These are phyloP conservation scores for Arthonia radiata DNA, from an alignment of 495 filamentous ascomycete genomes.

Conservation along the genomic window DNA sequence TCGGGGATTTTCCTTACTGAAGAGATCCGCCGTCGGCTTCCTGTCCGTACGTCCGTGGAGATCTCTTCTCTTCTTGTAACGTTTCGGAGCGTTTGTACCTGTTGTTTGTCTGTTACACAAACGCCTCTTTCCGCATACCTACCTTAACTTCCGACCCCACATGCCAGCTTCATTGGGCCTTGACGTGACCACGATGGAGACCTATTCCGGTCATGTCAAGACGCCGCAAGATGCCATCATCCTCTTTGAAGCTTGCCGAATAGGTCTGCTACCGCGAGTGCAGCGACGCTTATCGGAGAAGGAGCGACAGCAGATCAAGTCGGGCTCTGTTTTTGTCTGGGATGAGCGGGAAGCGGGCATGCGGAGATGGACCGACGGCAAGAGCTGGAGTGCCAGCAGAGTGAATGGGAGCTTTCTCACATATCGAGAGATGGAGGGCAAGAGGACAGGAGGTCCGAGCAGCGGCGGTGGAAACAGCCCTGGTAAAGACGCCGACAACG, in stretches of 20 bases:
- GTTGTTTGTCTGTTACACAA: no score
- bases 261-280: constrained; percentile 73
- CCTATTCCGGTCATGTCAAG: constrained; percentile 78
- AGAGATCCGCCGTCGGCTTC: no score
- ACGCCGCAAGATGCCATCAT: constrained; percentile 89
- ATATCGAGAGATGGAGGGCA: constrained; percentile 97
- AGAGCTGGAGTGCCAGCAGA: constrained; percentile 95
- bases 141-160: no score
- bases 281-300: constrained; percentile 89
- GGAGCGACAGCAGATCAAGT: constrained; percentile 79
- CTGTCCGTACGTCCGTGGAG: no score
- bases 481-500: constrained; percentile 54
- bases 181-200: constrained; percentile 61
- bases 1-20: no score
- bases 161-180: no score
- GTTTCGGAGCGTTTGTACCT: no score
- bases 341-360: constrained; percentile 96
- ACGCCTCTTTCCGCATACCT: no score
- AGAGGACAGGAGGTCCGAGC: constrained; percentile 39
- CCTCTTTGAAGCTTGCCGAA: constrained; percentile 83
- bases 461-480: constrained; percentile 12
- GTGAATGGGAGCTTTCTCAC: constrained; percentile 96
- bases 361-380: constrained; percentile 95
- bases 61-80: no score
- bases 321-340: constrained; percentile 96